Evolutionary conservation across 345 rosid genomes (phyloP).

Genomic region (Viola odorata): DNA sequence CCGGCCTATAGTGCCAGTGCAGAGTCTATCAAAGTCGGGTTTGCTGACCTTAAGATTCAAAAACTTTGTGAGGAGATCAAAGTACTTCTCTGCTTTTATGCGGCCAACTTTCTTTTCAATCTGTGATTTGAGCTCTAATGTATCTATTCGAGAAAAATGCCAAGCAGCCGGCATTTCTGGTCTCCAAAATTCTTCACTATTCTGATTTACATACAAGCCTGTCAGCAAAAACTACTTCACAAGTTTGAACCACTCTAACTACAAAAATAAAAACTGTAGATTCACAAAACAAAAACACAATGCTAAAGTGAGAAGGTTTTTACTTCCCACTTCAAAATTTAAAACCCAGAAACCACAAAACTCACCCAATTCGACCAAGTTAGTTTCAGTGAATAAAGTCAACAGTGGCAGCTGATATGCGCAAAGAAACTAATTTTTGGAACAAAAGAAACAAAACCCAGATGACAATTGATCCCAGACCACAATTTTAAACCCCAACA

Average conservation of each 20-base stretch:
- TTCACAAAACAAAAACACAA: neutral
- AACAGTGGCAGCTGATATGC: neutral
- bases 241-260: too few relatives aligned
- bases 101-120: conserved; percentile 37
- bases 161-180: neutral
- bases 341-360: neutral
- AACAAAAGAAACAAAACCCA: neutral
- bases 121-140: conserved; percentile 33
- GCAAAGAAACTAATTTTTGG: neutral
- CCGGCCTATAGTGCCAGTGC: conserved; percentile 33
- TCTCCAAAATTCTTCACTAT: neutral
- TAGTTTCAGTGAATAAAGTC: neutral
- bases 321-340: neutral
- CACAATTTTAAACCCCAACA: neutral
- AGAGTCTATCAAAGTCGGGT: conserved; percentile 36
- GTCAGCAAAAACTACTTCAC: too few relatives aligned
- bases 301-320: neutral
- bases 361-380: neutral
- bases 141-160: conserved; percentile 9
- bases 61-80: conserved; percentile 28
- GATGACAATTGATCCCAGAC: neutral
- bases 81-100: conserved; percentile 29
- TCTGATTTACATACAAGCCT: neutral
- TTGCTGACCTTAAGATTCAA: conserved; percentile 36
- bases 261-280: too few relatives aligned